Percentiles rank a stretch among this genome's conserved stretches.
phyloP scores from a whole-genome alignment of 805 yeast genomes.

The Yarrowia sp. region DNA sequence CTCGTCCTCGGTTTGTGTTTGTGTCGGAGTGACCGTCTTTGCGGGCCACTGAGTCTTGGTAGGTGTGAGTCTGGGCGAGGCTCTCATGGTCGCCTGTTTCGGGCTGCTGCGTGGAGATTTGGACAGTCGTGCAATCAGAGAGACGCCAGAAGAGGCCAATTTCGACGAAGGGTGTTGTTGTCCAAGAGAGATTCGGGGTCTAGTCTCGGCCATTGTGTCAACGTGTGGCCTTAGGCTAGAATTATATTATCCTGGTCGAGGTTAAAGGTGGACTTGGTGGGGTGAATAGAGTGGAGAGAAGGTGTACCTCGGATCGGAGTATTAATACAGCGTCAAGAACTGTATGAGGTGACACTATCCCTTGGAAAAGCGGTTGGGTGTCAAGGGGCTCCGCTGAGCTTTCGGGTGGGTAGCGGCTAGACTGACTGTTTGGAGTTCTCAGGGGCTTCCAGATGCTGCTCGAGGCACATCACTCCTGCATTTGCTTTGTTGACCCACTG shows the following conservation, averaged over 20 bases:
- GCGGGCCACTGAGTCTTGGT: neutral
- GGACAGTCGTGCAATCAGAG: constrained; percentile 20
- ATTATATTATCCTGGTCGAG: constrained; percentile 12
- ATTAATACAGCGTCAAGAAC: neutral
- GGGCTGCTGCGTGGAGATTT: constrained; percentile 24
- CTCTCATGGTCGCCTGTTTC: constrained; percentile 13
- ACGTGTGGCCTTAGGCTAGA: constrained; percentile 6
- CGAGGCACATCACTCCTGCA: constrained; percentile 38
- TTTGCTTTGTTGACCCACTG: constrained; percentile 31
- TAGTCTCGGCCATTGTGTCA: constrained; percentile 23
- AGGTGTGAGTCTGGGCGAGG: constrained; percentile 5
- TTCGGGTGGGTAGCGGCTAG: constrained; percentile 5
- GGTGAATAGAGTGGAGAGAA: neutral
- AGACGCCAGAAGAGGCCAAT: constrained; percentile 12
- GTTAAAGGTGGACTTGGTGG: neutral
- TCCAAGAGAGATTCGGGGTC: constrained; percentile 8
- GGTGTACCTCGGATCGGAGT: neutral
- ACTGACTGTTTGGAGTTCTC: constrained; percentile 6
- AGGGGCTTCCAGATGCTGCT: constrained; percentile 32
- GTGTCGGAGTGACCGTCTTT: constrained; percentile 9
- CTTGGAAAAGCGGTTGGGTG: neutral
- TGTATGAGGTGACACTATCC: constrained; percentile 14
- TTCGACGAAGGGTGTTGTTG: constrained; percentile 11
- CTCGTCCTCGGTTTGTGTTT: constrained; percentile 4
- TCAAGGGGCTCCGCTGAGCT: neutral